These are phyloP conservation scores for Solanum ahanhuiri DNA, from an alignment of 257 asterid species.

Conservation along the genomic window DNA sequence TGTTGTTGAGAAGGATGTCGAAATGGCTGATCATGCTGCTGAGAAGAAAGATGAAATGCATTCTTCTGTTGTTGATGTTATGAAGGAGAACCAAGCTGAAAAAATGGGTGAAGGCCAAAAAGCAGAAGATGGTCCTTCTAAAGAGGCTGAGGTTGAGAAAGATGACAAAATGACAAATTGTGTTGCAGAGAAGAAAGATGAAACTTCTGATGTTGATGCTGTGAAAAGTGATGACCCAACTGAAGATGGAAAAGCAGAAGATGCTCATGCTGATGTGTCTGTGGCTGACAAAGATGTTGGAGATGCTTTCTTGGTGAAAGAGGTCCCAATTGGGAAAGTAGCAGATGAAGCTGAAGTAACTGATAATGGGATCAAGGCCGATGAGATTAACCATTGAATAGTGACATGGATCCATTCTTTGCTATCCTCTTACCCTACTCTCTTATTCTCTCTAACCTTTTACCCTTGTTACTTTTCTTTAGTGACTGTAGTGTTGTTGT, in stretches of 20 bases:
- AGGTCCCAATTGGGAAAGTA: background rate
- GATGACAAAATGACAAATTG: background rate
- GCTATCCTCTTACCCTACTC: background rate
- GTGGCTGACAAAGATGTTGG: background rate
- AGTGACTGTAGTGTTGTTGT: constrained; percentile 7
- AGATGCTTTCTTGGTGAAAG: background rate
- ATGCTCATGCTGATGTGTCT: background rate
- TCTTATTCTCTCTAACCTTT: background rate
- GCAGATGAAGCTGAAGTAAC: constrained; percentile 19
- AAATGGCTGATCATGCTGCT: constrained; percentile 4
- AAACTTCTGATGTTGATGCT: background rate
- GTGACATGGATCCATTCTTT: background rate
- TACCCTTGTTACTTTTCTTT: background rate
- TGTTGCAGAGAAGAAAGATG: background rate
- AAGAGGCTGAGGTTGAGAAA: background rate
- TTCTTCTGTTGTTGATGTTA: background rate
- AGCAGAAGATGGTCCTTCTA: background rate
- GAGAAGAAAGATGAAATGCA: background rate
- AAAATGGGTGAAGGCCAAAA: background rate
- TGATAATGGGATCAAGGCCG: constrained; percentile 11
- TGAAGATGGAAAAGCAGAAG: background rate
- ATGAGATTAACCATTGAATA: constrained; percentile 11
- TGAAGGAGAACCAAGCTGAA: background rate
- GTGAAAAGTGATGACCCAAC: background rate
- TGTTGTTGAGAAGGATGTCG: constrained; percentile 1